Evolutionary conservation across 2,329 filamentous ascomycete species (phyloP).

Genomic region (Chaetoscypha palmicola): DNA sequence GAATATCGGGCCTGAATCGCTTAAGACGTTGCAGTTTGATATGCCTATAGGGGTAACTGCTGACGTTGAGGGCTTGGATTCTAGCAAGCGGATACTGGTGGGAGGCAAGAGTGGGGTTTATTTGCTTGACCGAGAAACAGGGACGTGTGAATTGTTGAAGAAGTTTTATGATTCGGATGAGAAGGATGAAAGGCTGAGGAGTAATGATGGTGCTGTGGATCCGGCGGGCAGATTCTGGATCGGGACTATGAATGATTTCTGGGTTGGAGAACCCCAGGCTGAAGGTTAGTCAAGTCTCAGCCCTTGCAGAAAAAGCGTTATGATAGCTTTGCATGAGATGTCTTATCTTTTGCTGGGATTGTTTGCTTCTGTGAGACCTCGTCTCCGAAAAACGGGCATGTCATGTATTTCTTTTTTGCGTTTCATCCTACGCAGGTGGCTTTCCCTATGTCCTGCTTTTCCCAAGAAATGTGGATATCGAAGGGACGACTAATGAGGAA

Average conservation of each 20-base stretch:
- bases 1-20: conserved; percentile 40
- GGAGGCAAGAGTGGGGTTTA: conserved; percentile 78
- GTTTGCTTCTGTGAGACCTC: no score
- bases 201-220: conserved; percentile 81
- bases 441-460: conserved; percentile 1
- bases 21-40: conserved; percentile 40
- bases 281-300: conserved; percentile 28
- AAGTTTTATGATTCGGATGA: conserved; percentile 37
- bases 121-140: conserved; percentile 59
- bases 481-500: conserved; percentile 3
- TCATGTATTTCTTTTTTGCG: not conserved
- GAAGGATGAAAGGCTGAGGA: conserved; percentile 43
- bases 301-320: not conserved
- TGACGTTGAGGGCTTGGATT: conserved; percentile 62
- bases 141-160: conserved; percentile 46
- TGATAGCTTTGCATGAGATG: not conserved
- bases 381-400: no score
- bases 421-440: not conserved
- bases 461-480: not conserved
- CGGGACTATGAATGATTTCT: conserved; percentile 77
- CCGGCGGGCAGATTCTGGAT: conserved; percentile 77
- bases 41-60: conserved; percentile 61
- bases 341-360: not conserved
- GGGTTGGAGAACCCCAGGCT: conserved; percentile 30
- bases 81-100: conserved; percentile 60